A percentile compares a stretch with the other conserved stretches of the same genome.
phyloP scores from a whole-genome alignment of 805 yeast genomes.

The Saccharomycopsis fodiens region DNA sequence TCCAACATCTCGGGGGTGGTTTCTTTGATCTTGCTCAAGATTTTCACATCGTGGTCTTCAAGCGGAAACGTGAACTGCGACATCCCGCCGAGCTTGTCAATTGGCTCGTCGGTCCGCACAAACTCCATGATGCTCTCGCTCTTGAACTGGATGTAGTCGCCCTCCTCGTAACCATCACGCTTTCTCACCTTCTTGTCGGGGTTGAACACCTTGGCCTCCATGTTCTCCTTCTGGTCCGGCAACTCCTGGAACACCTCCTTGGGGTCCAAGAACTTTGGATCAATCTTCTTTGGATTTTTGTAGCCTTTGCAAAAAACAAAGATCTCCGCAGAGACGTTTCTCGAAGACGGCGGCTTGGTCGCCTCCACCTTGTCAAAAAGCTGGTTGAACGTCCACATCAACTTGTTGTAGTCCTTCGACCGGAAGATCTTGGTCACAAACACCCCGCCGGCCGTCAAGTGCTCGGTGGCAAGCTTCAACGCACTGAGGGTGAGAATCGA shows the following conservation, averaged over 20 bases:
- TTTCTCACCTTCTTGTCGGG: slow-evolving; percentile 87
- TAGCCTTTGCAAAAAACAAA: slow-evolving; percentile 94
- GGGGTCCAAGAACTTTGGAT: slow-evolving; percentile 87
- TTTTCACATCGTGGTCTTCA: slow-evolving; percentile 58
- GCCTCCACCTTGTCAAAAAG: slow-evolving; percentile 96
- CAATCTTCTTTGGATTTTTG: slow-evolving; percentile 93
- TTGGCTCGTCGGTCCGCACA: slow-evolving; percentile 74
- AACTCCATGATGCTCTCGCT: slow-evolving; percentile 72
- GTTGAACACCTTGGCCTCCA: slow-evolving; percentile 87
- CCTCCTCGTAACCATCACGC: slow-evolving; percentile 97
- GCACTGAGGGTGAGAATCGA: slow-evolving; percentile 94
- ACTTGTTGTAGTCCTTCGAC: slow-evolving; percentile 96
- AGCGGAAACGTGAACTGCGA: slow-evolving; percentile 54
- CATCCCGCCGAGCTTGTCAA: slow-evolving; percentile 68
- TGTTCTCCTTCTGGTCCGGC: slow-evolving; percentile 62
- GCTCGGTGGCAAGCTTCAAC: slow-evolving; percentile 87
- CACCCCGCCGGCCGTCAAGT: slow-evolving; percentile 84
- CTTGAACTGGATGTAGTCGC: slow-evolving; percentile 68
- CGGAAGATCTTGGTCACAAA: slow-evolving; percentile 96
- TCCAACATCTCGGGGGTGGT: slow-evolving; percentile 74
- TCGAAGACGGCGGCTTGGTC: slow-evolving; percentile 97
- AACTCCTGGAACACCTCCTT: slow-evolving; percentile 92
- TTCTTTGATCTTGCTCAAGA: slow-evolving; percentile 61
- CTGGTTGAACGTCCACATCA: slow-evolving; percentile 97
- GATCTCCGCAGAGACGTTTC: slow-evolving; percentile 98